A percentile compares a stretch with the other conserved stretches of the same genome.
phyloP scores from a whole-genome alignment of 345 rosid genomes.

The Balakata baccata region DNA sequence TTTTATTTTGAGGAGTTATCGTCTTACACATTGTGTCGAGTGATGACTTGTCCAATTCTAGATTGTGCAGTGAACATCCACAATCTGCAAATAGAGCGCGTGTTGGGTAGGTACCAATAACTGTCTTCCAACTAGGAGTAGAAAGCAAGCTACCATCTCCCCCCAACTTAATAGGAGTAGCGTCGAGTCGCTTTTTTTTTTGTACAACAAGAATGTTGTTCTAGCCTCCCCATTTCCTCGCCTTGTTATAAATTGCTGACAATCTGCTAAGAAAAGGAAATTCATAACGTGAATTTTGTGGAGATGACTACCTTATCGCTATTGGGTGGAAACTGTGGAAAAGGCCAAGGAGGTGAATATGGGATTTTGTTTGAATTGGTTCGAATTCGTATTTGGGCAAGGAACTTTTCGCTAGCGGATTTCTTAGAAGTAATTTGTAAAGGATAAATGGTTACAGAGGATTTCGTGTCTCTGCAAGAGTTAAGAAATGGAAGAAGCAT shows the following conservation, averaged over 20 bases:
- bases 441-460: slow-evolving; percentile 14
- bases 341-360: slow-evolving; percentile 17
- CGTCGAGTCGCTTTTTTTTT: not conserved
- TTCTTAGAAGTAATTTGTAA: not conserved
- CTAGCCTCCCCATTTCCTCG: not conserved
- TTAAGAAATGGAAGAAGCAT: slow-evolving; percentile 77
- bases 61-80: no score
- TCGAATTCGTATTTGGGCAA: not conserved
- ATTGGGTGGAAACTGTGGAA: slow-evolving; percentile 30
- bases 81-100: no score
- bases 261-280: not conserved
- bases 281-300: not conserved
- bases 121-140: no score
- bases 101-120: no score
- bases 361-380: slow-evolving; percentile 15
- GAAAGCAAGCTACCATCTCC: not conserved
- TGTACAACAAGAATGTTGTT: not conserved
- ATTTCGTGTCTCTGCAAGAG: slow-evolving; percentile 43
- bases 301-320: slow-evolving; percentile 26
- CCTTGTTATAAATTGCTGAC: not conserved
- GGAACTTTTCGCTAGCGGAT: not conserved
- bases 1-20: no score
- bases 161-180: not conserved
- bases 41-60: no score
- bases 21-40: no score